These are phyloP conservation scores for Melocanna baccifera DNA, from an alignment of 176 grass and related monocot species.

Conservation along the genomic window DNA sequence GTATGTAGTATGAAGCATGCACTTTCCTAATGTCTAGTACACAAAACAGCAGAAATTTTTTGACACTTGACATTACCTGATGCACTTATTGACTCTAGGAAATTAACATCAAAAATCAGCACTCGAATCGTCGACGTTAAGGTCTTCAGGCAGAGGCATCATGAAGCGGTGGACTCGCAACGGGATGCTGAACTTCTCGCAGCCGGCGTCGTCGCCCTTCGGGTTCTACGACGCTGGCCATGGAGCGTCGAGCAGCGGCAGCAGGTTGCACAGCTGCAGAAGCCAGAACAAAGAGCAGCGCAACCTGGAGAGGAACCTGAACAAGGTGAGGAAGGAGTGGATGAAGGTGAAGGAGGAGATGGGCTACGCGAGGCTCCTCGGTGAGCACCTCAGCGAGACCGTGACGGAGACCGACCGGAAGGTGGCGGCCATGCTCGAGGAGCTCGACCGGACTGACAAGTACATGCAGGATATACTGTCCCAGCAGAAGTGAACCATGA, in stretches of 20 bases:
- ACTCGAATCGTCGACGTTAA: background rate
- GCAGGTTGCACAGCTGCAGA: slow-evolving; percentile 20
- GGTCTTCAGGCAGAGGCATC: background rate
- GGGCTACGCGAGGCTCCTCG: slow-evolving; percentile 56
- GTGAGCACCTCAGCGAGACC: slow-evolving; percentile 58
- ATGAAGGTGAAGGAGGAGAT: slow-evolving; percentile 76
- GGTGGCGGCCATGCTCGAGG: slow-evolving; percentile 49
- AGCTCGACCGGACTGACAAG: slow-evolving; percentile 64
- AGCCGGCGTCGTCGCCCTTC: slow-evolving; percentile 28
- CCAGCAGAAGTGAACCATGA: slow-evolving; percentile 28
- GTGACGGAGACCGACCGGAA: slow-evolving; percentile 62
- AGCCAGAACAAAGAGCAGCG: slow-evolving; percentile 48
- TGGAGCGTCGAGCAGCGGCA: slow-evolving; percentile 25
- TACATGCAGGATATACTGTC: slow-evolving; percentile 55
- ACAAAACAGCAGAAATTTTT: background rate
- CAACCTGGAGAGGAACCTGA: slow-evolving; percentile 54
- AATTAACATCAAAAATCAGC: background rate
- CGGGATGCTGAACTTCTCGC: slow-evolving; percentile 62
- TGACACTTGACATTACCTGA: background rate
- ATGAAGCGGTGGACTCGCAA: slow-evolving; percentile 52
- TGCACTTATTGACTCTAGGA: background rate
- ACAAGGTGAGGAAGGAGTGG: slow-evolving; percentile 72
- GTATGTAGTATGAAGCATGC: background rate
- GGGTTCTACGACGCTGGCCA: slow-evolving; percentile 24
- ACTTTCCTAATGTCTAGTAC: background rate